phyloP scores from a whole-genome alignment of 371 early-diverging fungal species.

The Mucor piriformis region DNA sequence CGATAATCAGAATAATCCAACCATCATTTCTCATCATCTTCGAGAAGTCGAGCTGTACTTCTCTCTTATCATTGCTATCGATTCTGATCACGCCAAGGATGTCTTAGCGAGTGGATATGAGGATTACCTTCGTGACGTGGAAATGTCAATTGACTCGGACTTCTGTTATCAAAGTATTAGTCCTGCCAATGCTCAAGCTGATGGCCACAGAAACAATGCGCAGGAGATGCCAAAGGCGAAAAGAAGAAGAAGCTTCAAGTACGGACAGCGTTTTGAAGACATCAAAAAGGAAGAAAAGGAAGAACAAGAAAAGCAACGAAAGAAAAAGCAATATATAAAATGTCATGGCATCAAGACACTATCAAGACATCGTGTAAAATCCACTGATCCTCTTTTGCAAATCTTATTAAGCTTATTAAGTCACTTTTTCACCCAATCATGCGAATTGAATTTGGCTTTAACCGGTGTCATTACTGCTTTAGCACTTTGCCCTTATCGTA shows the following conservation, averaged over 20 bases:
- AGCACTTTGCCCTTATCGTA: constrained; percentile 75
- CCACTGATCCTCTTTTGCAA: constrained; percentile 69
- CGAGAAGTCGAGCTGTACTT: constrained; percentile 73
- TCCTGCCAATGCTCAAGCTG: constrained; percentile 25
- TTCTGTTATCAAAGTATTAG: constrained; percentile 57
- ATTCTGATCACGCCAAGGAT: constrained; percentile 57
- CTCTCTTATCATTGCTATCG: constrained; percentile 64
- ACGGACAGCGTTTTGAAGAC: constrained; percentile 54
- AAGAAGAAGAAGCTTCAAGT: constrained; percentile 63
- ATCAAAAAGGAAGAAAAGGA: constrained; percentile 19
- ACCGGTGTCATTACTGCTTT: constrained; percentile 88
- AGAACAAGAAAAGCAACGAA: neutral
- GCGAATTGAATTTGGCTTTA: constrained; percentile 87
- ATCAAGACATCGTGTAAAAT: constrained; percentile 52
- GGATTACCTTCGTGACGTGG: constrained; percentile 79
- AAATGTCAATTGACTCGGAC: constrained; percentile 65
- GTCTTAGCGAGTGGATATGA: constrained; percentile 71
- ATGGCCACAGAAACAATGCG: constrained; percentile 5
- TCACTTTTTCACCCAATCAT: constrained; percentile 86
- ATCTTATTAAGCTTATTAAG: constrained; percentile 65
- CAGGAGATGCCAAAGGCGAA: constrained; percentile 36
- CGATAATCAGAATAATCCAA: constrained; percentile 30
- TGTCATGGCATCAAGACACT: neutral
- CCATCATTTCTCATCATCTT: constrained; percentile 67
- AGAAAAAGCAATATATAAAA: neutral